Evolutionary conservation across 2,329 filamentous ascomycete genomes (phyloP).

Genomic region (Diplodia mutila): DNA sequence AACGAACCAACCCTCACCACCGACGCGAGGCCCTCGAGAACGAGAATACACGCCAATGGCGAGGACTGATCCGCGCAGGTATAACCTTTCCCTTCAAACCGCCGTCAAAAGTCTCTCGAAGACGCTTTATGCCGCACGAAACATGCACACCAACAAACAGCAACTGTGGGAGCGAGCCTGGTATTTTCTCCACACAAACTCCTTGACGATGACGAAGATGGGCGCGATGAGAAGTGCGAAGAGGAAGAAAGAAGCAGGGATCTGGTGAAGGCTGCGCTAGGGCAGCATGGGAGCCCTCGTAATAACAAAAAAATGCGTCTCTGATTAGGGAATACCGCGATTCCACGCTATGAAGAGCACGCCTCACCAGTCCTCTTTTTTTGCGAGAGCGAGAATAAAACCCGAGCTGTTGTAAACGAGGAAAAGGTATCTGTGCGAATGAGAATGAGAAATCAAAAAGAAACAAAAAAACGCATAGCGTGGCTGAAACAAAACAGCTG

Average conservation of each 20-base stretch:
- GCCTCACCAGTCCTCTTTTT: conserved; percentile 10
- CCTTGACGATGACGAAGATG: neutral
- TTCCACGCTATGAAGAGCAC: neutral
- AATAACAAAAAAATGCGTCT: neutral
- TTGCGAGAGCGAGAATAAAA: conserved; percentile 6
- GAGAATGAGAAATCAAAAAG: neutral
- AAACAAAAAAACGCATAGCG: neutral
- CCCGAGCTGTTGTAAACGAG: conserved; percentile 1
- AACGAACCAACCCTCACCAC: neutral
- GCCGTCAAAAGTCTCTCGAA: conserved; percentile 28
- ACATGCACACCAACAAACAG: conserved; percentile 5
- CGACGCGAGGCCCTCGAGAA: neutral
- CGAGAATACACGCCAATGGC: neutral
- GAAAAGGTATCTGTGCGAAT: conserved; percentile 20
- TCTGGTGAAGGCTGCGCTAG: neutral
- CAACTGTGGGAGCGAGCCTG: neutral
- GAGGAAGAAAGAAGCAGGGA: neutral
- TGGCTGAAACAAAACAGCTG: conserved; percentile 6
- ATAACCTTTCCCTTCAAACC: neutral
- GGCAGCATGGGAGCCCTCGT: neutral
- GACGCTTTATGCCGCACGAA: conserved; percentile 27
- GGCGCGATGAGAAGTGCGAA: neutral
- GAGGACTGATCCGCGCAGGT: neutral
- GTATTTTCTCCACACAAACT: conserved; percentile 11
- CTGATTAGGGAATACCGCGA: neutral